Evolutionary conservation across 2,329 filamentous ascomycete species (phyloP), one percentile per base, ranked within the genome.

Genomic region (Xylariaceae sp.): DNA sequence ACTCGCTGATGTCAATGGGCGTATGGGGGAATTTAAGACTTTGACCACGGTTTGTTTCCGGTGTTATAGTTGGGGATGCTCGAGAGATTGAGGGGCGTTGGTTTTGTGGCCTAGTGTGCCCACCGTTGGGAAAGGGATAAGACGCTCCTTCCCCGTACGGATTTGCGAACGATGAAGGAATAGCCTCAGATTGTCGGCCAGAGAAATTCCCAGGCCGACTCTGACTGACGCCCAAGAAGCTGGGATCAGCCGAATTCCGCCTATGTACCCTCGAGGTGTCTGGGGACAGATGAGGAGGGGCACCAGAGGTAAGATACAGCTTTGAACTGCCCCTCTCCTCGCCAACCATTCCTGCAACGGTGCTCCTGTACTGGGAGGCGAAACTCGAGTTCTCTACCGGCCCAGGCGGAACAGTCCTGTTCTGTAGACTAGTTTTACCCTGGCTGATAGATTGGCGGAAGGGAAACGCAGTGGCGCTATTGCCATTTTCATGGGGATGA

Each of bases 371-470:
- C 53, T 74, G 76, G 50, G 73, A 72, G 0, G 71, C 62, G n/a
- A 70, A 66, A n/a, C 73, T 65, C 1, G 73, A 68, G n/a, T 71
- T 68, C 54, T 81, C 78, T n/a, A 75, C 67, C 5, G 73, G 72
- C 5, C 72, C 69, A 39, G 71, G 67, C 5, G 63, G 57, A 39
- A 69, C 71, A n/a, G 68, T 65, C 32, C 71, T 65, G 43, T 65
- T 70, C n/a, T 65, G 63, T 44, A 69, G 67, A 46, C 59, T 58
- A 32, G 67, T 54, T 29, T 63, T 60, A 30, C 66, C 69, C 53
- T 75, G 74, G n/a, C 73, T 74, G 36, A 80, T 75, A 29, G 74
- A 70, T 10, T 74, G 65, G n/a, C 76, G 74, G 1, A 75, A 60
- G 1, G 74, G 64, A 59, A 77, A 81, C 61, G 77, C 76, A 36